Conservation (phyloP, 495 filamentous ascomycete species). For the Ascobolus immersus region DNA sequence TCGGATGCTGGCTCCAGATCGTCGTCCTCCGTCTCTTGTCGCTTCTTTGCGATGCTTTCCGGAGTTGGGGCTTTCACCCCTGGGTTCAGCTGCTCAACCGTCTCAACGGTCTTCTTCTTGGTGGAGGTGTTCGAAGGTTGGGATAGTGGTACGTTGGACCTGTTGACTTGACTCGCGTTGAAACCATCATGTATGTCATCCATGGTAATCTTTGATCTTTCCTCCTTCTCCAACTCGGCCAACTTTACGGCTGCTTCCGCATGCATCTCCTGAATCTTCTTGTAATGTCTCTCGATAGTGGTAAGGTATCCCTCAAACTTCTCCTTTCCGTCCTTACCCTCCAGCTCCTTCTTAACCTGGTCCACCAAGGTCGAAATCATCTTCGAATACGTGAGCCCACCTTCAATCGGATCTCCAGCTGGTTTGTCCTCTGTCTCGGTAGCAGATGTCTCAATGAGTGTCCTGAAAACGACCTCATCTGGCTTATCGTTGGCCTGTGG, state of each 20-base stretch:
- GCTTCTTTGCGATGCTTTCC: conserved; percentile 1
- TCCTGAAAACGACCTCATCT: conserved; percentile 61
- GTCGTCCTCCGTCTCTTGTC: conserved; percentile 1
- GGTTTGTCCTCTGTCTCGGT: not conserved
- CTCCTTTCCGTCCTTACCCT: conserved; percentile 34
- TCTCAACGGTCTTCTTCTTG: conserved; percentile 22
- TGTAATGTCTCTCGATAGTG: conserved; percentile 47
- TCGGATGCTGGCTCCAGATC: conserved; percentile 28
- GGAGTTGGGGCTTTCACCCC: conserved; percentile 11
- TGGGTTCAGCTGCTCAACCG: conserved; percentile 67
- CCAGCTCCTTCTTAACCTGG: conserved; percentile 75
- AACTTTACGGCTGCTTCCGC: conserved; percentile 44
- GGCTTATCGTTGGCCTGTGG: conserved; percentile 38
- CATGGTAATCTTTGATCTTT: conserved; percentile 75
- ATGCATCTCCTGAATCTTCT: conserved; percentile 55
- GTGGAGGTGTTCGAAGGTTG: conserved; percentile 11
- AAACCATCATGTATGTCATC: conserved; percentile 83
- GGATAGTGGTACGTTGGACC: too few relatives aligned
- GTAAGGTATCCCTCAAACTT: conserved; percentile 45
- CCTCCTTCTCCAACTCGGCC: conserved; percentile 62
- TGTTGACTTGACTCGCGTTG: conserved; percentile 51
- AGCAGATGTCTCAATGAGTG: conserved; percentile 51
- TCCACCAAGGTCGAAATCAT: conserved; percentile 88
- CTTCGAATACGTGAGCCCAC: conserved; percentile 64
- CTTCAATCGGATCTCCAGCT: conserved; percentile 30